Evolutionary conservation across 306 rosid species (phyloP).

Genomic region (Castanopsis chinensis): DNA sequence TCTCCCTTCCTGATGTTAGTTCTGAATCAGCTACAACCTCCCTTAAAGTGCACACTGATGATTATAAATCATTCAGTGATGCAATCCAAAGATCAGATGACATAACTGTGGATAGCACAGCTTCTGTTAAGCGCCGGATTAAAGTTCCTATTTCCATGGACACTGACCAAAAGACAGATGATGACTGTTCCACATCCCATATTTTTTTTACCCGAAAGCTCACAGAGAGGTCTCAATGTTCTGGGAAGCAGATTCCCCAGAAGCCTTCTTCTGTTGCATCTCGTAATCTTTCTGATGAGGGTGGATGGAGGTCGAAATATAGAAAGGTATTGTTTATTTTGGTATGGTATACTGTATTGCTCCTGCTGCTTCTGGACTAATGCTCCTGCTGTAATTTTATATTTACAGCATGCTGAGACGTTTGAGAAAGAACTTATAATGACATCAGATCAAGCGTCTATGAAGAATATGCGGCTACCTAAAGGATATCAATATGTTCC

Average conservation of each 20-base stretch:
- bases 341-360: too few relatives aligned
- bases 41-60: constrained; percentile 79
- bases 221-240: constrained; percentile 52
- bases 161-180: constrained; percentile 74
- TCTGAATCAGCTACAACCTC: constrained; percentile 99
- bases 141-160: constrained; percentile 62
- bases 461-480: constrained; percentile 85
- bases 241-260: constrained; percentile 93
- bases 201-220: constrained; percentile 47
- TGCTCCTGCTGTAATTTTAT: constrained; percentile 28
- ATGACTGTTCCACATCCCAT: constrained; percentile 80
- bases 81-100: constrained; percentile 94
- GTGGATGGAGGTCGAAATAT: constrained; percentile 74
- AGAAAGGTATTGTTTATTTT: constrained; percentile 55
- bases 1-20: constrained; percentile 73
- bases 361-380: not conserved
- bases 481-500: constrained; percentile 98
- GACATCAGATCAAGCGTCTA: constrained; percentile 97
- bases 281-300: constrained; percentile 53
- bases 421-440: constrained; percentile 90
- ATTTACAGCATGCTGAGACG: constrained; percentile 65
- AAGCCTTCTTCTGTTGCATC: constrained; percentile 45
- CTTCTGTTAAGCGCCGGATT: constrained; percentile 55
- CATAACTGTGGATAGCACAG: constrained; percentile 80
- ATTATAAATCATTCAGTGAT: constrained; percentile 77